phyloP scores from a whole-genome alignment of 495 filamentous ascomycete species.

The Xylaria scruposa region DNA sequence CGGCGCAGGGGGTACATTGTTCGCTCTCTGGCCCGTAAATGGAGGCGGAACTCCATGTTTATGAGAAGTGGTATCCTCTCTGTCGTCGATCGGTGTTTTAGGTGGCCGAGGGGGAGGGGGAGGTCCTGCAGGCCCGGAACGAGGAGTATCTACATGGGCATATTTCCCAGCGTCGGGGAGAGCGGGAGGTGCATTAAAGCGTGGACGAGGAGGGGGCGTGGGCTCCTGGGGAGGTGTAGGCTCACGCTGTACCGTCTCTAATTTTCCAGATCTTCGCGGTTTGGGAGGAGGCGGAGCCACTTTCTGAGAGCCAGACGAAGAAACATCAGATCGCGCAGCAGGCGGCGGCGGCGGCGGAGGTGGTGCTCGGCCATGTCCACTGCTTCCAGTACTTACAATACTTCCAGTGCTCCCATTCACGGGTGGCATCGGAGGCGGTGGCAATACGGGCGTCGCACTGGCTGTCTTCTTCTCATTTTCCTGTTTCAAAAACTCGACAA shows the following conservation, averaged over 20 bases:
- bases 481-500: conserved; percentile 87
- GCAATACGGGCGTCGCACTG: conserved; percentile 58
- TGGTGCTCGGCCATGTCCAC: conserved; percentile 53
- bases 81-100: conserved; percentile 81
- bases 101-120: conserved; percentile 87
- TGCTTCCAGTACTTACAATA: conserved; percentile 17
- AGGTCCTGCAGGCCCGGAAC: conserved; percentile 66
- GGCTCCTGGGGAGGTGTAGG: conserved; percentile 65
- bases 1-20: conserved; percentile 72
- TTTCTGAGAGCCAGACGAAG: conserved; percentile 35
- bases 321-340: conserved; percentile 58
- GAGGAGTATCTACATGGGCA: conserved; percentile 64
- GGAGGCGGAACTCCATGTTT: conserved; percentile 83
- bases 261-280: conserved; percentile 64
- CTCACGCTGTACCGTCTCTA: conserved; percentile 52
- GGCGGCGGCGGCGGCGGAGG: conserved; percentile 65
- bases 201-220: conserved; percentile 57
- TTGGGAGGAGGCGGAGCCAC: conserved; percentile 82
- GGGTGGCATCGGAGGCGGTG: conserved; percentile 59
- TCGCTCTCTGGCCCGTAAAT: conserved; percentile 69
- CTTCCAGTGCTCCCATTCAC: conserved; percentile 34
- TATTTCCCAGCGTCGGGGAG: conserved; percentile 86
- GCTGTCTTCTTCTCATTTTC: conserved; percentile 55
- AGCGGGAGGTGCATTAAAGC: conserved; percentile 84
- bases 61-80: conserved; percentile 48